These are phyloP conservation scores for Erysimum cheiri DNA, from an alignment of 441 rosid genomes.

Conservation along the genomic window DNA sequence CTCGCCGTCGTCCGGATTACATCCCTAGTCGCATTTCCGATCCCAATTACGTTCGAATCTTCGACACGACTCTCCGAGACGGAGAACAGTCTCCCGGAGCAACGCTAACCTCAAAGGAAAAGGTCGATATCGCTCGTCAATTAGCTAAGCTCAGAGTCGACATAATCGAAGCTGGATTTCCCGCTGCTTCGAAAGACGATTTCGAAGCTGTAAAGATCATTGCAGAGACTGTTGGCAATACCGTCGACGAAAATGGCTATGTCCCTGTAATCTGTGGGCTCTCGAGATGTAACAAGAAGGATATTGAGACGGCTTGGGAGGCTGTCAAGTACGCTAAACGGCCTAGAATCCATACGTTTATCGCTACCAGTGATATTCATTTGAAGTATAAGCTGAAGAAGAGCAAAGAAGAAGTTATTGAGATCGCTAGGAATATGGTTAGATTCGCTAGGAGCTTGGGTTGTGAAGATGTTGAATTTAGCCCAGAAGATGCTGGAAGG, in stretches of 20 bases:
- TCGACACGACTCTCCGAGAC: slow-evolving; percentile 95
- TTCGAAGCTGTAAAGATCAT: slow-evolving; percentile 79
- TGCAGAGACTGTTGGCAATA: slow-evolving; percentile 64
- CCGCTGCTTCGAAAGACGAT: slow-evolving; percentile 83
- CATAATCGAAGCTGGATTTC: slow-evolving; percentile 89
- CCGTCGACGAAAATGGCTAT: slow-evolving; percentile 60
- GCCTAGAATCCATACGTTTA: slow-evolving; percentile 85
- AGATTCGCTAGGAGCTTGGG: slow-evolving; percentile 76
- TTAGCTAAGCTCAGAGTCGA: slow-evolving; percentile 84
- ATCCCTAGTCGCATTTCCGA: slow-evolving; percentile 68
- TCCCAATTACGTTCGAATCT: slow-evolving; percentile 75
- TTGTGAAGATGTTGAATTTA: slow-evolving; percentile 83
- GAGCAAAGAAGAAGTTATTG: slow-evolving; percentile 73
- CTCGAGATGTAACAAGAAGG: slow-evolving; percentile 83
- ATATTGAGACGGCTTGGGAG: slow-evolving; percentile 83
- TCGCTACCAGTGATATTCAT: slow-evolving; percentile 86
- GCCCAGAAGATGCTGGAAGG: slow-evolving; percentile 97
- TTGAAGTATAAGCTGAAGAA: slow-evolving; percentile 82
- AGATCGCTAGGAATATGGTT: slow-evolving; percentile 76
- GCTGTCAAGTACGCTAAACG: slow-evolving; percentile 82
- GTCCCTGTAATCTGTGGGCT: slow-evolving; percentile 94
- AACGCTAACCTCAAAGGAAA: slow-evolving; percentile 81
- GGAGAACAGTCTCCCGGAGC: slow-evolving; percentile 99
- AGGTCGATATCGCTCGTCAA: slow-evolving; percentile 81
- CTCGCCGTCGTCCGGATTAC: slow-evolving; percentile 58